A percentile compares a stretch with the other conserved stretches of the same genome.
Conservation (phyloP, 2,329 filamentous ascomycete species). For the Cladosporium sp. region DNA sequence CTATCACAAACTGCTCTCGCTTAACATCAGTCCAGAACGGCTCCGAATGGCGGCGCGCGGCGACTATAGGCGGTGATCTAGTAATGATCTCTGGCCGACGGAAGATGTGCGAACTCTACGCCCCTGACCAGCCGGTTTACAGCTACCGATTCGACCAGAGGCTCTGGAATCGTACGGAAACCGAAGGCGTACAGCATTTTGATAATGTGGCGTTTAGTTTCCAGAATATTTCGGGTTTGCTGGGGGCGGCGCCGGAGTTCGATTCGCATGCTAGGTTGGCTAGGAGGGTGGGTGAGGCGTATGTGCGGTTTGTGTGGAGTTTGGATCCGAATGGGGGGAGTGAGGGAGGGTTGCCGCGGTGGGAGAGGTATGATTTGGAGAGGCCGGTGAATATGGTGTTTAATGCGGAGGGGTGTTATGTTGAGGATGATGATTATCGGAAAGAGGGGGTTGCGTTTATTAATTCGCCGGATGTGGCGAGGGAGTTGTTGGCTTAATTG, state of each 20-base stretch:
- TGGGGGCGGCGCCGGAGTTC: conserved; percentile 40
- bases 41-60: conserved; percentile 42
- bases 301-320: conserved; percentile 41
- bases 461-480: conserved; percentile 23
- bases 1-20: conserved; percentile 21
- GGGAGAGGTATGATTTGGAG: conserved; percentile 39
- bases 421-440: conserved; percentile 46
- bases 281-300: conserved; percentile 37
- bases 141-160: conserved; percentile 49
- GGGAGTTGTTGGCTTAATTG: conserved; percentile 1
- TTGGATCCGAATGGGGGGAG: conserved; percentile 36
- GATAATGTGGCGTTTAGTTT: conserved; percentile 49
- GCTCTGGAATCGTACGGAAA: conserved; percentile 38
- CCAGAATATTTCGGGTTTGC: conserved; percentile 45
- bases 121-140: conserved; percentile 33
- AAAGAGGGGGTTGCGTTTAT: conserved; percentile 44
- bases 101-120: conserved; percentile 41
- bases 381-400: conserved; percentile 44
- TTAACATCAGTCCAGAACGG: conserved; percentile 30
- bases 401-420: conserved; percentile 40
- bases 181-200: conserved; percentile 45
- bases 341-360: conserved; percentile 32
- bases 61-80: conserved; percentile 44
- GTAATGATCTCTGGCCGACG: conserved; percentile 47
- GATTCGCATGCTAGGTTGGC: conserved; percentile 37